phyloP scores from a whole-genome alignment of 1,139 yeast genomes.

The Taphrina confusa region DNA sequence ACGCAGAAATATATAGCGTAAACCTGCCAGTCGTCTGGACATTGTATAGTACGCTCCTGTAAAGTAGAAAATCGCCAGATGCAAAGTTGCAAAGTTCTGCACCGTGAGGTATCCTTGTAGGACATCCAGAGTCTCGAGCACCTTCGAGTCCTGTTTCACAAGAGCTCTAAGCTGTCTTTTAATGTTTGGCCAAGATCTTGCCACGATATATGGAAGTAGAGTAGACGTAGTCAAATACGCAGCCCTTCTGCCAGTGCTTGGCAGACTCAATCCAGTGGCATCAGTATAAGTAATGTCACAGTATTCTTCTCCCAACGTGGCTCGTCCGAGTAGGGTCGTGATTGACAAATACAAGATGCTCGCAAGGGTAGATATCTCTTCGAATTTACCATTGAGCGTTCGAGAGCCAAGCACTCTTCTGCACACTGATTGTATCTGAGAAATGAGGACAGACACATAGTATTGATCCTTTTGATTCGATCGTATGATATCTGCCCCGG shows the following conservation, averaged over 20 bases:
- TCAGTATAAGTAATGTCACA: conserved; percentile 76
- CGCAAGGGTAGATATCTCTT: conserved; percentile 60
- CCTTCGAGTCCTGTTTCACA: neutral
- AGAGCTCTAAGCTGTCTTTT: neutral
- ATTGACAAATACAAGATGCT: conserved; percentile 63
- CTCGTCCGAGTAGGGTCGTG: conserved; percentile 72
- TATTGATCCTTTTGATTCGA: conserved; percentile 32
- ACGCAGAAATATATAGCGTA: conserved; percentile 63
- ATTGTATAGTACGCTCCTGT: conserved; percentile 77
- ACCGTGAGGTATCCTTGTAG: neutral
- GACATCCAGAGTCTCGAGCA: neutral
- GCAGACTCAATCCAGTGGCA: conserved; percentile 56
- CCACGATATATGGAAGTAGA: conserved; percentile 37
- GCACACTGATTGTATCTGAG: conserved; percentile 16
- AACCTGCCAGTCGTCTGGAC: conserved; percentile 73
- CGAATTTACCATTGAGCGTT: neutral
- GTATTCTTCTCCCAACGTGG: conserved; percentile 92
- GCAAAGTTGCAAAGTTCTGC: conserved; percentile 47
- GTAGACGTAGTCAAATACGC: conserved; percentile 44
- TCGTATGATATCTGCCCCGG: conserved; percentile 32
- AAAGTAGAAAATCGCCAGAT: conserved; percentile 78
- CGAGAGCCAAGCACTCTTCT: conserved; percentile 21
- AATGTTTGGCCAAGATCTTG: conserved; percentile 33
- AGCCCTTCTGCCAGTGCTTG: conserved; percentile 48
- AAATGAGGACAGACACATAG: conserved; percentile 8